Evolutionary conservation across 768 basidiomycete genomes (phyloP).

Genomic region (Xanthoconium stramineum): DNA sequence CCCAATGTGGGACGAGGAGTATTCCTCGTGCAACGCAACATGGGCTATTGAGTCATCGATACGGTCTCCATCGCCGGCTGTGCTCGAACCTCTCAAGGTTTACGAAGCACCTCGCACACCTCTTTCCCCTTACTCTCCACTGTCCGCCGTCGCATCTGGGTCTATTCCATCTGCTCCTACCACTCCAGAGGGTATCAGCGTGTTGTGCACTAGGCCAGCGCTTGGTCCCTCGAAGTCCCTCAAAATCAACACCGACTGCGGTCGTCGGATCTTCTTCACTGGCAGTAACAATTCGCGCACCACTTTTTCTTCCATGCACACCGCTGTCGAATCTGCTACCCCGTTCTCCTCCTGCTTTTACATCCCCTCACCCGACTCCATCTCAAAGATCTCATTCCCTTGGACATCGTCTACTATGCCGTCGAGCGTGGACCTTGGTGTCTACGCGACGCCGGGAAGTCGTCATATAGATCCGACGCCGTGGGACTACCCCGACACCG

Average conservation of each 20-base stretch:
- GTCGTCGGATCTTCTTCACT: constrained; percentile 34
- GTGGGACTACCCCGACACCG: constrained; percentile 47
- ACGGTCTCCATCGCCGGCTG: constrained; percentile 42
- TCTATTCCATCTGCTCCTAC: constrained; percentile 48
- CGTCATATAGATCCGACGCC: constrained; percentile 48
- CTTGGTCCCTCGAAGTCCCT: constrained; percentile 41
- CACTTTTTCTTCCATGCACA: constrained; percentile 66
- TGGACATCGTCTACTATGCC: constrained; percentile 34
- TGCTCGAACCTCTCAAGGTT: constrained; percentile 37
- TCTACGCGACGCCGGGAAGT: constrained; percentile 41
- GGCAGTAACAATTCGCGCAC: constrained; percentile 44
- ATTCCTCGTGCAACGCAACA: constrained; percentile 48
- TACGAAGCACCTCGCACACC: constrained; percentile 49
- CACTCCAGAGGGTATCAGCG: constrained; percentile 54
- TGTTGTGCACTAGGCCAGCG: constrained; percentile 37
- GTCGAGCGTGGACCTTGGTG: constrained; percentile 38
- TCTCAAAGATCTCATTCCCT: constrained; percentile 35
- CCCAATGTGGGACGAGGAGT: constrained; percentile 33
- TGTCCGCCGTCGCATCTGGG: constrained; percentile 37
- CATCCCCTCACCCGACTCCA: constrained; percentile 42
- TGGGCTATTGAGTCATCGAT: constrained; percentile 54
- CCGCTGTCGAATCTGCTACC: constrained; percentile 62
- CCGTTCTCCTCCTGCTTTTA: constrained; percentile 58
- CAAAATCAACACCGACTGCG: constrained; percentile 55
- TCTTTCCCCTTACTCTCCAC: constrained; percentile 49